These are phyloP conservation scores for Krasilnikovozyma curviuscula DNA, from an alignment of 768 basidiomycete species.

Conservation along the genomic window DNA sequence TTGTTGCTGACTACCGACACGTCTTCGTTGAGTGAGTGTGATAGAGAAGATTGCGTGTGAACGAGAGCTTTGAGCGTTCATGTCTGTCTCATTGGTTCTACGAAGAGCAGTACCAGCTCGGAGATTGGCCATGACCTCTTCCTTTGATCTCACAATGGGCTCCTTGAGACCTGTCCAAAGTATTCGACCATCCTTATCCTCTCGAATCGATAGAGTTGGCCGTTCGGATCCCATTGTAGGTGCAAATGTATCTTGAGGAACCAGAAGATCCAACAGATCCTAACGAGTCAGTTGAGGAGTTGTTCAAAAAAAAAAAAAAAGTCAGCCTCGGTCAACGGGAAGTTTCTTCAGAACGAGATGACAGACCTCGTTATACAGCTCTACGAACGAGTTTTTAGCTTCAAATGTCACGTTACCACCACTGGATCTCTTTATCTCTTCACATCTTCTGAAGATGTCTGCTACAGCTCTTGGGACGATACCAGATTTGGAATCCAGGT, in stretches of 20 bases:
- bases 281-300: not conserved
- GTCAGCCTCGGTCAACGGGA: not conserved
- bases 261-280: slow-evolving; percentile 86
- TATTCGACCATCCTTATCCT: slow-evolving; percentile 91
- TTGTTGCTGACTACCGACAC: slow-evolving; percentile 7
- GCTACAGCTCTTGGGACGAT: slow-evolving; percentile 88
- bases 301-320: not conserved
- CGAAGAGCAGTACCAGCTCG: slow-evolving; percentile 75
- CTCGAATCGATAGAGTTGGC: slow-evolving; percentile 55
- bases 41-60: slow-evolving; percentile 98
- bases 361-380: slow-evolving; percentile 73
- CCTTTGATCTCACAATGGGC: slow-evolving; percentile 59
- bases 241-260: slow-evolving; percentile 20
- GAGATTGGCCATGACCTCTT: slow-evolving; percentile 74
- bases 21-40: slow-evolving; percentile 73
- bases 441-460: slow-evolving; percentile 61
- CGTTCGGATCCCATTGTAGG: slow-evolving; percentile 60
- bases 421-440: slow-evolving; percentile 48
- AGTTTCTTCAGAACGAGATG: not conserved
- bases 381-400: slow-evolving; percentile 45
- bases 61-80: slow-evolving; percentile 95
- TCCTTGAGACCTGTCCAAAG: slow-evolving; percentile 93
- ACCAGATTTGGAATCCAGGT: slow-evolving; percentile 30
- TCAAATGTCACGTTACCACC: slow-evolving; percentile 42
- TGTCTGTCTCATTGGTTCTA: slow-evolving; percentile 89